Conservation (phyloP, 192 early-diverging fungal genomes). For the Dissophora globulifera region DNA sequence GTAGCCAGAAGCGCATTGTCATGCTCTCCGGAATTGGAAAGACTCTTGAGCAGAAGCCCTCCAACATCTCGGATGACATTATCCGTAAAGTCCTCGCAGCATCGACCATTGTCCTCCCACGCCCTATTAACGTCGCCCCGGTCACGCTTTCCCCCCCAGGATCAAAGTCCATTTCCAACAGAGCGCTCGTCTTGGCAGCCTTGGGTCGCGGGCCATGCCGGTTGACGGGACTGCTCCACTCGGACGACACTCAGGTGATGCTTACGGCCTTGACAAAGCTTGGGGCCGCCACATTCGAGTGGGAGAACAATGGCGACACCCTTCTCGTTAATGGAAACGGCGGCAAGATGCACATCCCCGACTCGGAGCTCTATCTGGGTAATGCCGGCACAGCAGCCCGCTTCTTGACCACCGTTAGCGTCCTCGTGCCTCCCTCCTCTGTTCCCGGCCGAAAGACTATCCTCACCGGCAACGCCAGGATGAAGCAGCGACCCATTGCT, state of each 20-base stretch:
- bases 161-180: slow-evolving; percentile 98
- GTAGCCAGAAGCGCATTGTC: slow-evolving; percentile 91
- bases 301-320: slow-evolving; percentile 94
- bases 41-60: slow-evolving; percentile 85
- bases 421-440: slow-evolving; percentile 68
- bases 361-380: slow-evolving; percentile 88
- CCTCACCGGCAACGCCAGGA: slow-evolving; percentile 95
- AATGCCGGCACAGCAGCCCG: slow-evolving; percentile 98
- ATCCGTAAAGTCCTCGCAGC: slow-evolving; percentile 87
- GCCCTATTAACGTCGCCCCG: slow-evolving; percentile 30
- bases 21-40: slow-evolving; percentile 86
- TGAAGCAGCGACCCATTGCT: slow-evolving; percentile 96
- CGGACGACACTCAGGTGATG: slow-evolving; percentile 99
- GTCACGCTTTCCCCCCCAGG: slow-evolving; percentile 84
- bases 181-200: slow-evolving; percentile 91
- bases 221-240: slow-evolving; percentile 89
- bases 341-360: slow-evolving; percentile 79
- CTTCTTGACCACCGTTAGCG: slow-evolving; percentile 90
- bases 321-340: slow-evolving; percentile 86
- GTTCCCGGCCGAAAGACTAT: slow-evolving; percentile 59
- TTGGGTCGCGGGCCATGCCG: slow-evolving; percentile 84
- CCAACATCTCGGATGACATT: slow-evolving; percentile 82
- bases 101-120: slow-evolving; percentile 73
- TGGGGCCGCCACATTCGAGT: slow-evolving; percentile 84
- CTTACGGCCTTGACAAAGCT: slow-evolving; percentile 89